Base-by-base conservation (phyloP, 2,329 filamentous ascomycete genomes). In the Aspergillus sergii region DNA sequence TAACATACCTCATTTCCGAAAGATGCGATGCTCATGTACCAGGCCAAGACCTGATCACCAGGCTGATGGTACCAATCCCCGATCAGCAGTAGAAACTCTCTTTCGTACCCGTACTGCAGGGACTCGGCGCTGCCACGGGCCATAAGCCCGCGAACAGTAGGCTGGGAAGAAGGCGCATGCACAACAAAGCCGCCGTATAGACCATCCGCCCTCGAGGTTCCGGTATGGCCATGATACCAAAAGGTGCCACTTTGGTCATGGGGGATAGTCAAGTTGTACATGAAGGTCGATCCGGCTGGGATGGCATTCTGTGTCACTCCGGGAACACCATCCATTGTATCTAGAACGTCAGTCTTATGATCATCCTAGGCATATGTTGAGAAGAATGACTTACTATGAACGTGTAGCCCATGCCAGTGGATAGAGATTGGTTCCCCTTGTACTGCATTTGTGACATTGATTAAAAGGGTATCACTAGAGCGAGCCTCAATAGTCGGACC, bases 251-350 rank as follows among this genome's bases (percentile, higher is more conserved):
- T 76, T 65, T 82, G 79, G 41, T 75, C 66, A 10, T 65, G 51
- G 2, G 76, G 71, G 39, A 79, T 76, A 9, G 75, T 79, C 69
- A 84, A 71, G 34, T 78, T 73, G 62, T 82, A 82, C 48, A 74
- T 71, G 64, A 80, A 81, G n/a, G 68, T 70, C 10, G 79, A 77
- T 4, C 90, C 90, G 0, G 90, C 85, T 0, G 83, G 6, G 61
- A 93, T 89, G 1, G 83, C 74, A 67, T 89, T 92, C 73, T 94
- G 91, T 1, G 89, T 86, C 30, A 91, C 86, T 54, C 84, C 83
- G 0, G 80, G 78, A 0, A 89, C 86, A 0, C 91, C 91, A 75
- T 94, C 91, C 88, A 93, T 92, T 32, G 65, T 61, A 64, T 73
- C 72, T 73, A 62, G 10, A 10, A 14, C 1, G 21, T 69, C 53